Base-by-base conservation (phyloP, 192 early-diverging fungal genomes). In the Coemansia sp. region DNA sequence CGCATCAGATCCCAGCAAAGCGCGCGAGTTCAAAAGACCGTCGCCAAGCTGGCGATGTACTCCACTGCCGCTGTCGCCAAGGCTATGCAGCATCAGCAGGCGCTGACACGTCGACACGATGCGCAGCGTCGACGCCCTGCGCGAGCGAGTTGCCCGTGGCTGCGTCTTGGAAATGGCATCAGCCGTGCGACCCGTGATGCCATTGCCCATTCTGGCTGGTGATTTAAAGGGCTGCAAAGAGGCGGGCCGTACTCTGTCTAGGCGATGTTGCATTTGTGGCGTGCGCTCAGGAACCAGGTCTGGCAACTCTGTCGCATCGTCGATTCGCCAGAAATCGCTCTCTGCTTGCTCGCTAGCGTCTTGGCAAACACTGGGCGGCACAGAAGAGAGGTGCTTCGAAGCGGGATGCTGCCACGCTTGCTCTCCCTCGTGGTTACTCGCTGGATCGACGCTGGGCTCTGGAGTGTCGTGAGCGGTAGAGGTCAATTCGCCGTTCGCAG, bases 41-140 rank as follows among this genome's bases (percentile, higher is more conserved):
- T 39, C 36, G 52, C 56, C 63, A n/a, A 48, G 19, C n/a, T 54
- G 43, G 4, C 37, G 36, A 3, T 48, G 18, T 37, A 48, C 11
- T 2, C 34, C 29, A 10, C 50, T 34, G 22, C 34, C 15, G 67
- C 44, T 40, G 21, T 60, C 57, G 18, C 48, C 57, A 37, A 63
- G 64, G 27, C 56, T 52, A 43, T 72, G 56, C 15, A 79, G 66
- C 61, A 58, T 55, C 14, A 72, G 56, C 55, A 79, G 60, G 37
- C 65, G 56, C 54, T 79, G 70, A 56, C 76, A 79, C 52, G 58
- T 69, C 15, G 76, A 55, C 41, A 66, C 38, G 11, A 59, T 66
- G 11, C 68, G 65, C 10, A 44, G 24, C 14, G 62, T 43, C 5
- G 65, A 57, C 35, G 59, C 22, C 4, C 65, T 38, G 56, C 76